A percentile compares a stretch with the other conserved stretches of the same genome.
Evolutionary conservation across 202 grass and related monocot species (phyloP).

Genomic region (Hordeum pubiflorum): DNA sequence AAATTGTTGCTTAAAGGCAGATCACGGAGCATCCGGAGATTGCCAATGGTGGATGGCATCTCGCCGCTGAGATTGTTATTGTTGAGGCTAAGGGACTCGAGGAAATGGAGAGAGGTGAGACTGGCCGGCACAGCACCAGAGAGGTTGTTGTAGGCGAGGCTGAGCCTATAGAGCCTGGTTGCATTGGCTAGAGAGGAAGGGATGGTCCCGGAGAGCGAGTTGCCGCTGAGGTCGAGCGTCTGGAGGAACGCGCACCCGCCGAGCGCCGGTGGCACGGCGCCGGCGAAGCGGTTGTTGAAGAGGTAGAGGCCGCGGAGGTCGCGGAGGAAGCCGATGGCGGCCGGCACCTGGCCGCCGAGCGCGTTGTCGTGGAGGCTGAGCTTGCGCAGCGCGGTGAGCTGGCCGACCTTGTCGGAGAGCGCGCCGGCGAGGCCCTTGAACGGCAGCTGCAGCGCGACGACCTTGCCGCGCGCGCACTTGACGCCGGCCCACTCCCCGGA

Average conservation of each 20-base stretch:
- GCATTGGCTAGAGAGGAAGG: conserved; percentile 54
- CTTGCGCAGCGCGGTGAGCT: conserved; percentile 67
- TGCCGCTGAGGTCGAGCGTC: conserved; percentile 83
- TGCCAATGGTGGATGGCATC: conserved; percentile 52
- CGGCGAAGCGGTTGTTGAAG: conserved; percentile 92
- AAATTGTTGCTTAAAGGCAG: conserved; percentile 42
- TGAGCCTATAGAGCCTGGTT: conserved; percentile 56
- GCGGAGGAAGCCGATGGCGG: conserved; percentile 56
- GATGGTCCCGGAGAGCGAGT: conserved; percentile 55
- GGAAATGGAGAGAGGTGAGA: conserved; percentile 43
- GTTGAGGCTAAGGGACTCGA: conserved; percentile 48
- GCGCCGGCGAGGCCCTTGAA: conserved; percentile 68
- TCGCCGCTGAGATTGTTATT: conserved; percentile 65
- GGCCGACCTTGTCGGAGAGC: conserved; percentile 68
- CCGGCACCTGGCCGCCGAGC: conserved; percentile 57
- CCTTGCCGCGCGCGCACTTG: conserved; percentile 73
- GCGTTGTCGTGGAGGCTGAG: conserved; percentile 91
- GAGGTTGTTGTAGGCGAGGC: conserved; percentile 80
- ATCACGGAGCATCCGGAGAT: conserved; percentile 16
- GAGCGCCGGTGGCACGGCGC: conserved; percentile 49
- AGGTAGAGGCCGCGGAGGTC: conserved; percentile 75
- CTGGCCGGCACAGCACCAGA: conserved; percentile 47
- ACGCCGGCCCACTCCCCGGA: conserved; percentile 74
- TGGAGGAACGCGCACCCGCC: conserved; percentile 60
- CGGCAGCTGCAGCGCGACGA: conserved; percentile 78